A percentile compares a stretch with the other conserved stretches of the same genome.
Conservation (phyloP, 805 yeast species). For the Lachancea quebecensis region DNA sequence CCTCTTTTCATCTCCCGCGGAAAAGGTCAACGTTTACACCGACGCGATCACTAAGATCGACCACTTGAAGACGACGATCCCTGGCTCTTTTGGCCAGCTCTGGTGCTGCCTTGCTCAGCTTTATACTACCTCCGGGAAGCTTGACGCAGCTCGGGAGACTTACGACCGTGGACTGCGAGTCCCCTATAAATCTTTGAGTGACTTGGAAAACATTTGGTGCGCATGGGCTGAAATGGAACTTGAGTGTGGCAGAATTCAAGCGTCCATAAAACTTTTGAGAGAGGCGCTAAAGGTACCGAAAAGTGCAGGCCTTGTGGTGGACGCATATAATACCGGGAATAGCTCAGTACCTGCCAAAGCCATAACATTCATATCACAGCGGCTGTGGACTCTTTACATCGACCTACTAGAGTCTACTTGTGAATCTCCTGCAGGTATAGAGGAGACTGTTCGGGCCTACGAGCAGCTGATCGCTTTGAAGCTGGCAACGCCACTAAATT, state of each 20-base stretch:
- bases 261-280: slow-evolving; percentile 37
- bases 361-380: slow-evolving; percentile 51
- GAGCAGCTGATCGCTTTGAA: slow-evolving; percentile 50
- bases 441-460: slow-evolving; percentile 38
- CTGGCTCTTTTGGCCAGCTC: slow-evolving; percentile 44
- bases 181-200: slow-evolving; percentile 55
- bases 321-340: slow-evolving; percentile 13
- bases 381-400: slow-evolving; percentile 67
- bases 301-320: slow-evolving; percentile 21
- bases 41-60: slow-evolving; percentile 60
- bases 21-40: slow-evolving; percentile 44
- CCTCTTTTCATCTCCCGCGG: slow-evolving; percentile 35
- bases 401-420: slow-evolving; percentile 49
- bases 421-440: slow-evolving; percentile 33
- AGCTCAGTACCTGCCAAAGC: slow-evolving; percentile 44
- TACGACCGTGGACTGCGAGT: slow-evolving; percentile 62
- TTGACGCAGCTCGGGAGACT: slow-evolving; percentile 53
- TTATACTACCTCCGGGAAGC: slow-evolving; percentile 51
- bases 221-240: slow-evolving; percentile 69
- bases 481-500: slow-evolving; percentile 59
- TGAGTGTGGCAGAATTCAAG: slow-evolving; percentile 40
- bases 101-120: slow-evolving; percentile 68
- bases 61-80: slow-evolving; percentile 41
- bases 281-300: slow-evolving; percentile 38
- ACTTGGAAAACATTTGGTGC: slow-evolving; percentile 62